Evolutionary conservation across 768 basidiomycete genomes (phyloP).

Genomic region (Mycena kentingensis): DNA sequence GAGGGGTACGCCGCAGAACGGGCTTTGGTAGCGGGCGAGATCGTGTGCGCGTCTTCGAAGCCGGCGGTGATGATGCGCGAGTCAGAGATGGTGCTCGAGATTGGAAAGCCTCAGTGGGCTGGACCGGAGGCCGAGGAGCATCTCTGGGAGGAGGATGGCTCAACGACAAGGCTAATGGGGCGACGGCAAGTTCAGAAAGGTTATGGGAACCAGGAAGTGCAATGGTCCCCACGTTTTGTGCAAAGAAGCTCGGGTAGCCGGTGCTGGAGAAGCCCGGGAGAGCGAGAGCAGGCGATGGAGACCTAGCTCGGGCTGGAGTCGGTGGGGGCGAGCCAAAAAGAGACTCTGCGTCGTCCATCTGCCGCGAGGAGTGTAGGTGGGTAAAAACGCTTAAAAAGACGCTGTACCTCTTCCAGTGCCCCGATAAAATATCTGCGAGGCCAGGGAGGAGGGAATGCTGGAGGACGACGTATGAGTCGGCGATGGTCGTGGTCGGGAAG

Average conservation of each 20-base stretch:
- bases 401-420: constrained; percentile 4
- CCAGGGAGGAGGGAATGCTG: no score
- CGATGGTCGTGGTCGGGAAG: no score
- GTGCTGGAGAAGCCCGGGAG: constrained; percentile 45
- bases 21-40: constrained; percentile 10
- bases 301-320: constrained; percentile 73
- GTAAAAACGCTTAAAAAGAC: neutral
- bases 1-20: constrained; percentile 44
- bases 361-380: constrained; percentile 12
- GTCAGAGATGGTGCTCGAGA: neutral
- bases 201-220: constrained; percentile 95
- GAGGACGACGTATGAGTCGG: no score
- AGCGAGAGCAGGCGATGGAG: constrained; percentile 61
- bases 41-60: constrained; percentile 13
- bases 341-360: constrained; percentile 61
- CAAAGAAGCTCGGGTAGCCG: constrained; percentile 32
- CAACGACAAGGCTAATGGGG: constrained; percentile 73
- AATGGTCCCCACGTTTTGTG: constrained; percentile 96
- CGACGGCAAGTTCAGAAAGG: constrained; percentile 83
- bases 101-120: constrained; percentile 12
- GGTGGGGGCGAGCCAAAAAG: constrained; percentile 84
- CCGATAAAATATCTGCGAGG: no score
- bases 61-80: neutral
- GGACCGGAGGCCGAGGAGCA: constrained; percentile 44
- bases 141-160: constrained; percentile 34